These are phyloP conservation scores for Saturnispora mendoncae DNA, from an alignment of 805 yeast genomes.

Conservation along the genomic window DNA sequence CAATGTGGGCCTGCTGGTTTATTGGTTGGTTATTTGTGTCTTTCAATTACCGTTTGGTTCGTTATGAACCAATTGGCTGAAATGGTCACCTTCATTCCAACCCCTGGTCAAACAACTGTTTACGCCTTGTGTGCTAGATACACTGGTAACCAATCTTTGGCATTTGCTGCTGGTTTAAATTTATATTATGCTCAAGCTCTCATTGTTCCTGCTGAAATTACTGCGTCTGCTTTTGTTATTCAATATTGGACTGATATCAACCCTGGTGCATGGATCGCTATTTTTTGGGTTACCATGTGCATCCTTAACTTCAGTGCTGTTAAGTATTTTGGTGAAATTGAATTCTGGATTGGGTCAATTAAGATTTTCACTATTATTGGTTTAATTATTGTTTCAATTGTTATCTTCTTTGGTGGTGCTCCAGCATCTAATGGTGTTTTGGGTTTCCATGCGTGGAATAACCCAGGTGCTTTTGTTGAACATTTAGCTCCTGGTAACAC, in stretches of 20 bases:
- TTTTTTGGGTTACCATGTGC: slow-evolving; percentile 40
- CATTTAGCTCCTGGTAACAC: slow-evolving; percentile 44
- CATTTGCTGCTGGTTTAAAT: slow-evolving; percentile 31
- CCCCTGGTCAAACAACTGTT: slow-evolving; percentile 41
- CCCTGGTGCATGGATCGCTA: slow-evolving; percentile 52
- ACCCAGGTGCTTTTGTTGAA: slow-evolving; percentile 38
- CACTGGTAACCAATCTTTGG: slow-evolving; percentile 22
- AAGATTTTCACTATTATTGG: slow-evolving; percentile 61
- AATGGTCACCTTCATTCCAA: slow-evolving; percentile 52
- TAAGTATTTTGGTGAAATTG: slow-evolving; percentile 36
- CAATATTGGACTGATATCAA: slow-evolving; percentile 46
- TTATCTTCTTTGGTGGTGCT: slow-evolving; percentile 57
- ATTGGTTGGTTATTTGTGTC: slow-evolving; percentile 51
- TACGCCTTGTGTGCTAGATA: slow-evolving; percentile 24
- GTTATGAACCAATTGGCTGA: slow-evolving; percentile 60
- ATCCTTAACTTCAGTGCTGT: slow-evolving; percentile 40
- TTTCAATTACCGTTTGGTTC: slow-evolving; percentile 56
- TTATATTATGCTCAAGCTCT: slow-evolving; percentile 28
- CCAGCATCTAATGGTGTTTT: slow-evolving; percentile 43
- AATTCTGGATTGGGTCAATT: slow-evolving; percentile 57
- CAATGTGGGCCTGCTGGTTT: slow-evolving; percentile 29
- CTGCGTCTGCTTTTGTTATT: slow-evolving; percentile 53
- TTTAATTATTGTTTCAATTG: slow-evolving; percentile 44
- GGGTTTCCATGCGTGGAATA: slow-evolving; percentile 63
- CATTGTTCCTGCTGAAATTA: slow-evolving; percentile 40